These are phyloP conservation scores for Boletus reticuloceps DNA, from an alignment of 768 basidiomycete genomes.

Conservation along the genomic window DNA sequence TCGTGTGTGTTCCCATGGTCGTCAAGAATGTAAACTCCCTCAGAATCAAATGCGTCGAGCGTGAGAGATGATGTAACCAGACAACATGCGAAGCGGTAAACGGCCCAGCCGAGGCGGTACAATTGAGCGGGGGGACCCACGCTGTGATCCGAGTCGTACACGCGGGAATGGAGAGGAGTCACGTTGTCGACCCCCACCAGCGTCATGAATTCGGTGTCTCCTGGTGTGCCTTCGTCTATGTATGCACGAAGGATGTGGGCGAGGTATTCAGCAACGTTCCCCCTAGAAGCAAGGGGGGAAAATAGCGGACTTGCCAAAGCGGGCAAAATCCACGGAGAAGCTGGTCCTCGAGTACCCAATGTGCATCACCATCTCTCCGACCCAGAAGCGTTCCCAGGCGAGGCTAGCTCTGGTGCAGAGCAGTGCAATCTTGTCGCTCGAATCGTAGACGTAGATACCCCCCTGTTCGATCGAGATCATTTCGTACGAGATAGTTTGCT, in stretches of 20 bases:
- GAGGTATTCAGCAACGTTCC: not conserved
- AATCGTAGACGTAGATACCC: conserved; percentile 62
- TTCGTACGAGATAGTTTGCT: conserved; percentile 45
- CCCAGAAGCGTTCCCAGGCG: conserved; percentile 33
- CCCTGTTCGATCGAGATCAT: conserved; percentile 47
- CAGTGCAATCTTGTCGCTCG: conserved; percentile 50
- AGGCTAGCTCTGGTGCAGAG: conserved; percentile 53
- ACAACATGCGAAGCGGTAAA: conserved; percentile 40
- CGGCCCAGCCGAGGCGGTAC: conserved; percentile 45
- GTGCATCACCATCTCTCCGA: conserved; percentile 49
- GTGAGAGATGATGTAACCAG: conserved; percentile 26
- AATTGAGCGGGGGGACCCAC: conserved; percentile 25
- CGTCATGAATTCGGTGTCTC: conserved; percentile 40
- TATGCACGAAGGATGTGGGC: not conserved
- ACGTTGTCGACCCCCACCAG: conserved; percentile 40
- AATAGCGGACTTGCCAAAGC: conserved; percentile 42
- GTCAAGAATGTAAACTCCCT: conserved; percentile 55
- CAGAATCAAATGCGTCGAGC: conserved; percentile 39
- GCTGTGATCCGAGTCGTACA: conserved; percentile 1
- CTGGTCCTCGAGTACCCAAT: conserved; percentile 37
- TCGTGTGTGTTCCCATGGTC: conserved; percentile 28
- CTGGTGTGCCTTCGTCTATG: conserved; percentile 51
- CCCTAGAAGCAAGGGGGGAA: not conserved
- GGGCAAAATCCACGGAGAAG: conserved; percentile 36
- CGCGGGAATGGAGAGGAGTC: conserved; percentile 10